Evolutionary conservation across 2,329 filamentous ascomycete species (phyloP), one percentile per base, ranked within the genome.

Genomic region (Hypoxylon sp.): DNA sequence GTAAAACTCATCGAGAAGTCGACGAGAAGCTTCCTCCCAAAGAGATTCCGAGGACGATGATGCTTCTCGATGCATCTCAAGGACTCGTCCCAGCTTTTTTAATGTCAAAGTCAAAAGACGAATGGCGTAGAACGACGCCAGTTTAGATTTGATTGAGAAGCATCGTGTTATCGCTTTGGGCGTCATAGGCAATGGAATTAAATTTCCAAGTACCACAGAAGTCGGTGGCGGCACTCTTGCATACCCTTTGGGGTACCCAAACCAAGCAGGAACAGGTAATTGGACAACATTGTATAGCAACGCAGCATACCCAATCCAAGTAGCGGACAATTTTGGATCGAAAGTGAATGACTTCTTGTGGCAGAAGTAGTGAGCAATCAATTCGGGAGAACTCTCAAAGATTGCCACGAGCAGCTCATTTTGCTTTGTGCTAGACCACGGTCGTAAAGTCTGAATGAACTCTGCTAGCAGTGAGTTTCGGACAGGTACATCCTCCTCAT

Each of bases 241-340:
- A 70, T 89, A 91, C 46, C 84, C 84, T 11, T 87, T 85, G 44
- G 84, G 84, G 72, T 90, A 88, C 11, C 94, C 94, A 76, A 95
- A 93, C 67, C 87, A 87, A 26, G 83, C 77, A 1, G 94, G 94
- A 1, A 97, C 83, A 1, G 91, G 89, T 37, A 97, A 83, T 63
- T 91, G 87, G 50, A 98, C 89, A 0, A 91, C 89, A 67, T 92
- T 92, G 79, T 97, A 97, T 4, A 99, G 82, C 69, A 98, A 93
- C 0, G 94, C 90, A 0, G 94, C 94, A 77, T 97, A 97, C 46
- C 95, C 94, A 72, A 98, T 92, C 96, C 96, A 99, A 0, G 94
- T 96, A 48, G 94, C 91, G 2, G 94, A 96, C 4, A 97, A 85
- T 77, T 97, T 98, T 0, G 96, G 94, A 46, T 98, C 94, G 70